phyloP scores from a whole-genome alignment of 208 protist species.

The Angomonas ambiguus region DNA sequence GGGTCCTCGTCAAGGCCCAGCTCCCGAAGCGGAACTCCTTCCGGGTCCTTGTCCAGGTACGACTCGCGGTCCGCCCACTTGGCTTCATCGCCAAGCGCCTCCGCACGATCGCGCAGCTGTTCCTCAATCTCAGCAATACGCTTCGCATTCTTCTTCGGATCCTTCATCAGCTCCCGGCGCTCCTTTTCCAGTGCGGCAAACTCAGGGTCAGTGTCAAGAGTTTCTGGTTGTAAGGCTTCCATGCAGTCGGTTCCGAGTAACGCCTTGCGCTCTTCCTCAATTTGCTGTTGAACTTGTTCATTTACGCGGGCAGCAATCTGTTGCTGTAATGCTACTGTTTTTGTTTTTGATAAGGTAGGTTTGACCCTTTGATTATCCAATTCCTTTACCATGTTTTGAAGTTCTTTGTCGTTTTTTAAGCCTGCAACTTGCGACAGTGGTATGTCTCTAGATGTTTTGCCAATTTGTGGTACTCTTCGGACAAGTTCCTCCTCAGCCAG shows the following conservation, averaged over 20 bases:
- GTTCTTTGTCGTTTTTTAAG: conserved; percentile 33
- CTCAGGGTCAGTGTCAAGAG: conserved; percentile 41
- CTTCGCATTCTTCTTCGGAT: conserved; percentile 24
- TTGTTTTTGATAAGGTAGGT: not conserved
- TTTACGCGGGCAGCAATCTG: conserved; percentile 14
- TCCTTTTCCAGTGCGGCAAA: conserved; percentile 50
- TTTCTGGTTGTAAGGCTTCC: conserved; percentile 48
- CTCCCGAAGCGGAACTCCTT: conserved; percentile 14
- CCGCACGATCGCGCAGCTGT: conserved; percentile 42
- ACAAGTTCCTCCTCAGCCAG: conserved; percentile 33
- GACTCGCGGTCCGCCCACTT: conserved; percentile 7
- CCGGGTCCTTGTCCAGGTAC: conserved; percentile 17
- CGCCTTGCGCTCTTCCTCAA: conserved; percentile 21
- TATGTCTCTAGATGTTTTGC: conserved; percentile 42
- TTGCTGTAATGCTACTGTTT: conserved; percentile 11
- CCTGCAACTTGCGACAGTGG: conserved; percentile 34
- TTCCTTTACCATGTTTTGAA: conserved; percentile 24
- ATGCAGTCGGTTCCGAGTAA: conserved; percentile 64
- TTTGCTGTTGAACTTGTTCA: conserved; percentile 18
- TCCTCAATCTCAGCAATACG: conserved; percentile 37
- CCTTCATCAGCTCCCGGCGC: conserved; percentile 37
- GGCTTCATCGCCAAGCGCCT: conserved; percentile 32
- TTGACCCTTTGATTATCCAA: not conserved
- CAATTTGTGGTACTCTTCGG: conserved; percentile 24
- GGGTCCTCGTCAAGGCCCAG: conserved; percentile 18